Evolutionary conservation across 1,284 basidiomycete species (phyloP), one percentile per base, ranked within the genome.

Genomic region (Leccinum pachyderme): DNA sequence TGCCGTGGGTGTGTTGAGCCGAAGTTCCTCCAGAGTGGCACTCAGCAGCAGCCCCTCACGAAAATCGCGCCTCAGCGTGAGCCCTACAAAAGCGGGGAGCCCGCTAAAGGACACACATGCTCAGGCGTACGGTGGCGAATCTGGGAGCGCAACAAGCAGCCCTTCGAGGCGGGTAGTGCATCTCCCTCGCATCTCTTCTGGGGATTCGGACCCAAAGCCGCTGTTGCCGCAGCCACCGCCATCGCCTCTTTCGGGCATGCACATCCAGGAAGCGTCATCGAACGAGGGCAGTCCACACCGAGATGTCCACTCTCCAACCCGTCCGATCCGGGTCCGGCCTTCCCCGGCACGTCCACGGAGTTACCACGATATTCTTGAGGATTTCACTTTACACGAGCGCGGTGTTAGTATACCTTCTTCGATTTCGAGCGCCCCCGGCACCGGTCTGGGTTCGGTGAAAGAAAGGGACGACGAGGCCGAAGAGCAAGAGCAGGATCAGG

Each of bases 301-400:
- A 18, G 53, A 51, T 8, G 11, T 3, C 3, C 46, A 53, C 3
- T 8, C 51, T 7, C 51, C 48, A 13, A 57, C 63, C 0, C 62
- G 66, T 48, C 68, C 66, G 0, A 67, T 70, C n/a, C 75, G 77
- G 15, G 63, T 76, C 18, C 67, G 77, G 9, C 49, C 71, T 15
- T 72, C 66, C 48, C 41, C 77, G 3, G 68, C 78, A 29, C 76
- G 83, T 5, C 80, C 84, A 7, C 71, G 79, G 63, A 87, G 85
- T 60, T 86, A 82, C 64, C 73, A 82, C 56, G 82, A 87, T 63
- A 81, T 87, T 52, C 68, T 86, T 44, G 83, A 84, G 56, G 84
- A 84, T 60, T 87, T 87, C 61, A 75, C 77, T 52, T 71, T 77
- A 35, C 71, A 65, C 44, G 66, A 70, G 18, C 61, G 71, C 9